phyloP scores from a whole-genome alignment of 2,329 filamentous ascomycete species.

The Pseudocercospora eumusae region DNA sequence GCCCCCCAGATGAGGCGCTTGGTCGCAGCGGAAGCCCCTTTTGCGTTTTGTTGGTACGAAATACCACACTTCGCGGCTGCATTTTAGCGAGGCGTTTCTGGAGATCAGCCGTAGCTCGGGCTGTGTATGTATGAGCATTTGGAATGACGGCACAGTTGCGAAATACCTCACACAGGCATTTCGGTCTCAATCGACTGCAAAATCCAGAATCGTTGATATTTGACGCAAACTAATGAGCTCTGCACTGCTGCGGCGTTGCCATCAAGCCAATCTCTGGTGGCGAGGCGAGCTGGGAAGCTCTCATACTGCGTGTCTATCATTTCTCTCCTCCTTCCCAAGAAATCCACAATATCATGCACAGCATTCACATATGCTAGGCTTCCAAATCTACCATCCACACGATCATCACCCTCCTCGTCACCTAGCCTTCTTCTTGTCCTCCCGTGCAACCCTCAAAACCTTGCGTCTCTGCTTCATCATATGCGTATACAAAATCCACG shows the following conservation, averaged over 20 bases:
- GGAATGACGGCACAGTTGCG: not conserved
- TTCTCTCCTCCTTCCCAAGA: not conserved
- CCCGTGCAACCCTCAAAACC: conserved; percentile 63
- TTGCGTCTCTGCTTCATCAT: conserved; percentile 91
- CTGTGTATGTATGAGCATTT: conserved; percentile 6
- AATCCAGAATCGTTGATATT: not conserved
- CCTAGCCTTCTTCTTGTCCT: conserved; percentile 46
- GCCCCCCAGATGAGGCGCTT: not conserved
- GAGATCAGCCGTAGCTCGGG: not conserved
- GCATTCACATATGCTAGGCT: not conserved
- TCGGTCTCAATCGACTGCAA: not conserved
- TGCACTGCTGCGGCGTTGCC: not conserved
- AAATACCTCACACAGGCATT: not conserved
- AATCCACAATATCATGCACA: not conserved
- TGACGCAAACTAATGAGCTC: not conserved
- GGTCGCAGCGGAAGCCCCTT: not conserved
- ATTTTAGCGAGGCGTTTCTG: conserved; percentile 6
- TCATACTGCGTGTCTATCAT: not conserved
- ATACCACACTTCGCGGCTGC: not conserved
- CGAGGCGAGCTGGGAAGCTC: not conserved
- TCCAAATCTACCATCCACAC: not conserved
- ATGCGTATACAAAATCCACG: conserved; percentile 85
- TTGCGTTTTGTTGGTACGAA: not conserved
- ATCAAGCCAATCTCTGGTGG: not conserved
- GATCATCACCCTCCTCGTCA: not conserved